phyloP scores from a whole-genome alignment of 805 yeast species.

The Alloascoidea hylecoeti region DNA sequence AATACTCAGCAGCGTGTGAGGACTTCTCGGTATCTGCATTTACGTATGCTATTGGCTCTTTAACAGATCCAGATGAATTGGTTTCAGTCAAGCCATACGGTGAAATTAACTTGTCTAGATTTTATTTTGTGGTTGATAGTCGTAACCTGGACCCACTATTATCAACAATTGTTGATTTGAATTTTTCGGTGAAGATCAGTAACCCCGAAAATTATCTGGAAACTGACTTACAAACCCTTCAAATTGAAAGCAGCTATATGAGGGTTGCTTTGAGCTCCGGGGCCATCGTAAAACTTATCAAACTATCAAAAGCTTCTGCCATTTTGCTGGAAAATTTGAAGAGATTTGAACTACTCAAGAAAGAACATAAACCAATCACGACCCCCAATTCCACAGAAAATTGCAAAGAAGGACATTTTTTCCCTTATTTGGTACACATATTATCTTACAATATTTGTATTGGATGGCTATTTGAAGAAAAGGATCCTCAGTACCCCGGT shows the following conservation, averaged over 20 bases:
- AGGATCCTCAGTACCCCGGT: conserved; percentile 38
- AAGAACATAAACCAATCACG: no score
- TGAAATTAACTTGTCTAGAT: conserved; percentile 24
- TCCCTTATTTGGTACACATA: conserved; percentile 28
- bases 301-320: conserved; percentile 6
- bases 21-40: conserved; percentile 13
- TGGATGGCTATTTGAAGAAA: conserved; percentile 62
- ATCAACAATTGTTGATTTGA: conserved; percentile 30
- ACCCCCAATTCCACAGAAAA: no score
- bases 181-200: conserved; percentile 26
- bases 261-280: conserved; percentile 44
- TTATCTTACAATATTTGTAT: conserved; percentile 52
- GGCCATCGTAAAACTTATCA: conserved; percentile 25
- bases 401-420: no score
- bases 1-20: conserved; percentile 22
- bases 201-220: conserved; percentile 19
- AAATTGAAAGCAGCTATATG: conserved; percentile 42
- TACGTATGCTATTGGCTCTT: conserved; percentile 14
- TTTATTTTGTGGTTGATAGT: conserved; percentile 25
- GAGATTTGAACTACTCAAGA: not conserved
- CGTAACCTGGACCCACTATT: conserved; percentile 20
- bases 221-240: conserved; percentile 27
- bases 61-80: conserved; percentile 2
- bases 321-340: not conserved
- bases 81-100: conserved; percentile 21